Base-by-base conservation (phyloP, 768 basidiomycete species). In the Lactarius tabidus region DNA sequence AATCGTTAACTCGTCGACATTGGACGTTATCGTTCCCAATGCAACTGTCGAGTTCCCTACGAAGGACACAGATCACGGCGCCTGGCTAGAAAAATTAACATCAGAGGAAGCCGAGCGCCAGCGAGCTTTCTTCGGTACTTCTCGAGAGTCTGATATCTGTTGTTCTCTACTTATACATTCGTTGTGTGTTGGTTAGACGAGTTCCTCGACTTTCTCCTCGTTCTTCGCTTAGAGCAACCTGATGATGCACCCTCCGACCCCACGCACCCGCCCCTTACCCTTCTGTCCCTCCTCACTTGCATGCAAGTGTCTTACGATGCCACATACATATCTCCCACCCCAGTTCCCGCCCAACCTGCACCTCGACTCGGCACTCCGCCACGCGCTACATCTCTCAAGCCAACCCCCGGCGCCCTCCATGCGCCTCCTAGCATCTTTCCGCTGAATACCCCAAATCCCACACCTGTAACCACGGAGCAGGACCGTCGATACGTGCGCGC, bases 401-500 rank as follows among this genome's bases (percentile, higher is more conserved):
- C 70, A 39, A 68, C 41, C 36, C 41, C 64, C 3, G 39, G 15
- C 23, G 56, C 29, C 12, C 48, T 45, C 12, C 69, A 72, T 59
- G 67, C 45, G 2, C 71, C 67, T n/a, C 87, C 89, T 1, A 86
- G 88, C 3, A 88, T 92, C 70, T 83, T 89, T 67, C 92, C 91
- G 33, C 93, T 93, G 1, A 79, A 79, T 59, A 97, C 94, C 0
- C 95, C 94, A 0, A 87, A 89, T 72, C 94, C 94, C 1, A 88
- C 87, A 18, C 94, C 94, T 1, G 78, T 83, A 1, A 87, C 90
- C 31, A 80, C 83, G 0, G 86, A 88, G 36, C 80, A 83, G 18
- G 94, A 97, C 75, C 81, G 83, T 52, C 82, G 85, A 72, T 97
- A 95, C 72, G 85, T 86, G 1, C 82, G 84, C 35, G 81, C 90